Base-by-base conservation (phyloP, 352 stramenopile genomes). In the Globisporangium alternatum region DNA sequence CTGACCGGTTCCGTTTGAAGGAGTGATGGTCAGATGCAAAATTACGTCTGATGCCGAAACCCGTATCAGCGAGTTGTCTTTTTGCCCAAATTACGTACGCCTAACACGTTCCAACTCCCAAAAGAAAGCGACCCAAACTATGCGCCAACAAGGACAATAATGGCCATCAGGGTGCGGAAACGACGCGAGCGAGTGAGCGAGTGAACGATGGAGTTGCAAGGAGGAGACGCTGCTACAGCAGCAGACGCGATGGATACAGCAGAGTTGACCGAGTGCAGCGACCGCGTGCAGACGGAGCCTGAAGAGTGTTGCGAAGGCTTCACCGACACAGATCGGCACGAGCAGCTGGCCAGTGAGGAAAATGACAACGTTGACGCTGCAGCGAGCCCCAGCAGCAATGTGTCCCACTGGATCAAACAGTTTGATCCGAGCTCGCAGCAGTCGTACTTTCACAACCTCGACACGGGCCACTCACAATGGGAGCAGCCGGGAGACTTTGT, bases 391-490 rank as follows among this genome's bases (percentile, higher is more conserved):
- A 74, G 62, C 53, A 25, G 12, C 9, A 59, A 9, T 41, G 43
- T 17, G 43, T 22, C 43, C 0, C 66, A 81, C 30, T 90, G 79
- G 81, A 65, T 81, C 17, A 63, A 78, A 60, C 78, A 86, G 37
- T 83, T 80, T 49, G 79, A 89, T 25, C 77, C 74, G 13, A 35
- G 57, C 3, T 72, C 67, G 0, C 48, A 49, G 22, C 66, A 66
- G 2, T 62, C 65, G 17, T 90, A 89, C 57, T 90, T 80, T 64
- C 85, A 88, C 70, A 77, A 87, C 57, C 64, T 65, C 9, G 52
- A 64, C 22, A 83, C 73, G 9, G 65, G 66, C 2, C 67, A 67
- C 37, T 68, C 68, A 2, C 77, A 83, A 52, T 88, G 78, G 75
- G 75, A 85, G 31, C 69, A 68, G 10, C 78, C 78, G 17, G 49